Percentiles rank a stretch among this genome's conserved stretches.
Conservation (phyloP, 2,329 filamentous ascomycete species). For the Penicillium sp. region DNA sequence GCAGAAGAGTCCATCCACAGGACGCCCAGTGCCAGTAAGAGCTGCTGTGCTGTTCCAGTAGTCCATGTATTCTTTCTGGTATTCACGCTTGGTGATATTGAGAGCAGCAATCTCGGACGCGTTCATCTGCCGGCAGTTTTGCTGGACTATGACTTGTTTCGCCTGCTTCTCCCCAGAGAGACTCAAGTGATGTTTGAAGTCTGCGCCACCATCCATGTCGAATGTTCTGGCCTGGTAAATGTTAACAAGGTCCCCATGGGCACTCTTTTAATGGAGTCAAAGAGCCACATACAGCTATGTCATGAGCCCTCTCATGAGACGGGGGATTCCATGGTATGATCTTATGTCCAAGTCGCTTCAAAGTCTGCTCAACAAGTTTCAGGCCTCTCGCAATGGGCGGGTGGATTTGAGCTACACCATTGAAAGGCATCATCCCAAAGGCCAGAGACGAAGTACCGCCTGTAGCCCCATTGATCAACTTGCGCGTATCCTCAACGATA, state of each 20-base stretch:
- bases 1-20: constrained; percentile 53
- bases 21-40: constrained; percentile 49
- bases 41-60: constrained; percentile 60
- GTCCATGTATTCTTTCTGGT: constrained; percentile 60
- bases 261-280: not conserved
- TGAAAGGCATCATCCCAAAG: constrained; percentile 55
- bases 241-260: constrained; percentile 9
- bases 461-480: constrained; percentile 39
- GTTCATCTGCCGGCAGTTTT: constrained; percentile 35
- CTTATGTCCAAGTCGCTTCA: constrained; percentile 55
- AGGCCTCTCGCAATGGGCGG: constrained; percentile 59
- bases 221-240: constrained; percentile 21
- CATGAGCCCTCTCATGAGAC: constrained; percentile 42
- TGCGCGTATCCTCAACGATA: constrained; percentile 32
- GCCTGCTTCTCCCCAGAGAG: constrained; percentile 57
- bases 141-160: constrained; percentile 40
- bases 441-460: constrained; percentile 42
- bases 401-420: constrained; percentile 52
- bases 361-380: constrained; percentile 48
- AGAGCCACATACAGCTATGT: constrained; percentile 39
- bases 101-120: constrained; percentile 46
- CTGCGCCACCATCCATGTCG: constrained; percentile 49
- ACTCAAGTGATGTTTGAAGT: constrained; percentile 50
- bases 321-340: constrained; percentile 61
- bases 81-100: constrained; percentile 55